Evolutionary conservation across 441 rosid species (phyloP), one percentile per base, ranked within the genome.

Genomic region (Sinapis alba): DNA sequence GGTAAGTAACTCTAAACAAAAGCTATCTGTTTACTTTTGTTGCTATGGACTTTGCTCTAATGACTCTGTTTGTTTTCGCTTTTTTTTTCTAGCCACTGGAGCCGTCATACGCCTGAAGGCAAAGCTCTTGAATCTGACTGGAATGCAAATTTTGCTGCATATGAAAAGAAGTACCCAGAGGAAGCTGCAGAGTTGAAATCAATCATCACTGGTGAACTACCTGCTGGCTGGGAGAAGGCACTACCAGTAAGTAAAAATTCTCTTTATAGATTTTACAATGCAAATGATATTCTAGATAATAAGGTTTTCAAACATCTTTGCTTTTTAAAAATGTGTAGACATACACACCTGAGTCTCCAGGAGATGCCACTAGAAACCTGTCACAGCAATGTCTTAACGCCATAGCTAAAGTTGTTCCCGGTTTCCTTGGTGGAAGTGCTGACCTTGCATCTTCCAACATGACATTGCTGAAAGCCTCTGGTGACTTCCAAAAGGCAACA

Each of bases 191-290:
- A 90, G 75, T 80, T 97, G 79, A 90, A 89, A 72, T 84, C 91
- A 65, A 97, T 97, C 62, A 78, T 89, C 83, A 81, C 64, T 1
- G 98, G 99, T 79, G 97, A 84, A 81, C 74, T 97, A 7, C 99
- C 98, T 59, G 83, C 93, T 80, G 98, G 97, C 20, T 97, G 99
- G 99, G 99, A 92, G 80, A 94, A 89, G 80, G 97, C 99, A 68
- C 86, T 97, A 76, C 99, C 99, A 0, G 99, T 96, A 76, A 90
- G 99, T 86, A 73, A 34, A 81, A 28, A n/a, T 62, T 63, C 59
- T 73, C 77, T 8, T 67, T 28, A 18, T 19, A 24, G 1, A 9
- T 5, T 3, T 2, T 51, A 51, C 9, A 47, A 50, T 12, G 18
- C 53, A 38, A 8, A 24, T 50, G 6, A 2, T 65, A 12, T 45